These are phyloP conservation scores for Agastache rugosa DNA, from an alignment of 257 asterid species.

Conservation along the genomic window DNA sequence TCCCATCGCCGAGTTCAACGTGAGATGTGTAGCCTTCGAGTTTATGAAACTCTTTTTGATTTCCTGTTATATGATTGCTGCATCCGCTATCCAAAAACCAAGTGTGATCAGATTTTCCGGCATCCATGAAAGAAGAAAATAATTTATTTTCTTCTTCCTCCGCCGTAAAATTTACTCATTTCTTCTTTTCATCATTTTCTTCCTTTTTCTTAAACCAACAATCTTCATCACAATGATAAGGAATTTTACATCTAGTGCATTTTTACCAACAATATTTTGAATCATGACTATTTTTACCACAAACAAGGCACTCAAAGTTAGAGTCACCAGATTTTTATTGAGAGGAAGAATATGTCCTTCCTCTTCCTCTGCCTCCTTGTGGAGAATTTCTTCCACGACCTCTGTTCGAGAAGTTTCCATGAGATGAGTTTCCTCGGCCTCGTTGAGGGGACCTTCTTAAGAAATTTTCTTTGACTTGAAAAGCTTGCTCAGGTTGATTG, in stretches of 20 bases:
- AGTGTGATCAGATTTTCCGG: no score
- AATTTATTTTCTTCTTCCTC: no score
- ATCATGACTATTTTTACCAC: background rate
- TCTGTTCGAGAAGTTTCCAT: no score
- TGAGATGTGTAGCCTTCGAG: background rate
- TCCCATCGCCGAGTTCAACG: slow-evolving; percentile 17
- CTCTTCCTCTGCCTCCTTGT: no score
- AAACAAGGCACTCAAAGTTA: background rate
- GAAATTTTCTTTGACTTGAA: background rate
- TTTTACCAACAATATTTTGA: no score
- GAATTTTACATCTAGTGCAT: no score
- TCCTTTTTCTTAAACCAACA: no score
- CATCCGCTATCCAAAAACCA: background rate
- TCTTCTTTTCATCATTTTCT: no score
- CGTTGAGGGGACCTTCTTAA: background rate
- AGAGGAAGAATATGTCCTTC: background rate
- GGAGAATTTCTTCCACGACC: no score
- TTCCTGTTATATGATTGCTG: background rate
- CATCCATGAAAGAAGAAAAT: no score
- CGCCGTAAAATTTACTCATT: no score
- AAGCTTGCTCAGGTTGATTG: background rate
- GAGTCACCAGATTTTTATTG: background rate
- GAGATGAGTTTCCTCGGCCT: background rate
- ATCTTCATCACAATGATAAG: no score
- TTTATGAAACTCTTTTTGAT: background rate